Evolutionary conservation across 257 asterid species (phyloP).

Genomic region (Craterostigma plantagineum): DNA sequence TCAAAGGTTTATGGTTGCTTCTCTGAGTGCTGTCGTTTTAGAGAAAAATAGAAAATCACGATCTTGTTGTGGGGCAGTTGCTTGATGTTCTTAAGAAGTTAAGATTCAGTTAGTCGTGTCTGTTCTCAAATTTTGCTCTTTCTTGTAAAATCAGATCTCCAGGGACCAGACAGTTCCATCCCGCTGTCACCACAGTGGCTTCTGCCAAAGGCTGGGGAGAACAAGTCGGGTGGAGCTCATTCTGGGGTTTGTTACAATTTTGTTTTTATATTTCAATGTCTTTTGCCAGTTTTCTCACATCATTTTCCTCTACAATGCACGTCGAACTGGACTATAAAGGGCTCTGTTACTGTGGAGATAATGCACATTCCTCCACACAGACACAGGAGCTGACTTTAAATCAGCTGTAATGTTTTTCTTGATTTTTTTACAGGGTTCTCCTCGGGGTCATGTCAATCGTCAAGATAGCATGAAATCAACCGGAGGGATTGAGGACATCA

Average conservation of each 20-base stretch:
- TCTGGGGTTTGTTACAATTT: conserved; percentile 41
- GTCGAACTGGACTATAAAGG: neutral
- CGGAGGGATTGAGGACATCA: conserved; percentile 34
- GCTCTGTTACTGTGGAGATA: neutral
- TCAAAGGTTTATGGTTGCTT: no score
- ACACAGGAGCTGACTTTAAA: no score
- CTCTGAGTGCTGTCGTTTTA: no score
- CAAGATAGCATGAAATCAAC: conserved; percentile 33
- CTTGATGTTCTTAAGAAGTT: neutral
- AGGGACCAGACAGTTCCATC: conserved; percentile 48
- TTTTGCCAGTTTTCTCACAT: no score
- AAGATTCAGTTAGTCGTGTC: neutral
- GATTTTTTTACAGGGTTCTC: conserved; percentile 24
- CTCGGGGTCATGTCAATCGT: conserved; percentile 23
- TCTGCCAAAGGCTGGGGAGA: conserved; percentile 70
- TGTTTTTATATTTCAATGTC: conserved; percentile 4
- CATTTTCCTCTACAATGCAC: conserved; percentile 1
- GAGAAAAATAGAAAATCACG: no score
- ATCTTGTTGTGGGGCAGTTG: no score
- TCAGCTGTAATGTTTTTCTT: neutral
- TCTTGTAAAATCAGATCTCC: conserved; percentile 34
- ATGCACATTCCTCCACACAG: neutral
- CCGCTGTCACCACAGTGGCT: conserved; percentile 99
- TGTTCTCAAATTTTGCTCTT: conserved; percentile 1
- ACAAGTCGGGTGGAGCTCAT: conserved; percentile 31